Evolutionary conservation across 768 basidiomycete species (phyloP).

Genomic region (Pulveroboletus ravenelii): DNA sequence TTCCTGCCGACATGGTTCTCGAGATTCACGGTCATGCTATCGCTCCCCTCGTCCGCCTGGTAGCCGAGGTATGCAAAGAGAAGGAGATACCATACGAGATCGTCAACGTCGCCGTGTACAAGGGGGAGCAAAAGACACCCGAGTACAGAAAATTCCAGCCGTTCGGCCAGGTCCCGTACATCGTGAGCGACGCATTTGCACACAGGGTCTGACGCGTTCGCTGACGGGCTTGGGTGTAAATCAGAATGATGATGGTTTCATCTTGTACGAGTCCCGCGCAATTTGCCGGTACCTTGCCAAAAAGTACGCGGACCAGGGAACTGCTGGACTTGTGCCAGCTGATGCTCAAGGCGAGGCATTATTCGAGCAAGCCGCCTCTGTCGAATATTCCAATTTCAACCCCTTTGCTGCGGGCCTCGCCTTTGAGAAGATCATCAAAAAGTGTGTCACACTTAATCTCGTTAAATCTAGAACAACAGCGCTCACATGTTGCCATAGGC

Average conservation of each 20-base stretch:
- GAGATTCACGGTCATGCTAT: constrained; percentile 38
- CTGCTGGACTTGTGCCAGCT: constrained; percentile 14
- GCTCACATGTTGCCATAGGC: constrained; percentile 9
- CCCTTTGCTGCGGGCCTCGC: constrained; percentile 38
- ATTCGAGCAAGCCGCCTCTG: constrained; percentile 23
- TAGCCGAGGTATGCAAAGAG: constrained; percentile 38
- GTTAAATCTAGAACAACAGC: background rate
- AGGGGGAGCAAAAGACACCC: constrained; percentile 33
- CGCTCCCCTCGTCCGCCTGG: constrained; percentile 38
- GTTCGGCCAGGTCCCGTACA: constrained; percentile 36
- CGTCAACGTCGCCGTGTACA: constrained; percentile 29
- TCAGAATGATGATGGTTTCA: constrained; percentile 31
- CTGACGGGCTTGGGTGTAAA: background rate
- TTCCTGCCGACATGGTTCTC: constrained; percentile 34
- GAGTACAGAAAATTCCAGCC: constrained; percentile 29
- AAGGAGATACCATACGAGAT: constrained; percentile 37
- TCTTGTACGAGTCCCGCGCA: constrained; percentile 24
- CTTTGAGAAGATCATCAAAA: constrained; percentile 48
- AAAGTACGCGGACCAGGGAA: constrained; percentile 24
- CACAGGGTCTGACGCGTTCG: background rate
- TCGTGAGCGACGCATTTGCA: constrained; percentile 12
- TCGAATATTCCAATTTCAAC: constrained; percentile 43
- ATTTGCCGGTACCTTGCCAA: constrained; percentile 31
- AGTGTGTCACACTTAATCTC: constrained; percentile 33
- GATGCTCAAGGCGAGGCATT: constrained; percentile 11